phyloP scores from a whole-genome alignment of 345 rosid genomes.

The Sonneratia alba region DNA sequence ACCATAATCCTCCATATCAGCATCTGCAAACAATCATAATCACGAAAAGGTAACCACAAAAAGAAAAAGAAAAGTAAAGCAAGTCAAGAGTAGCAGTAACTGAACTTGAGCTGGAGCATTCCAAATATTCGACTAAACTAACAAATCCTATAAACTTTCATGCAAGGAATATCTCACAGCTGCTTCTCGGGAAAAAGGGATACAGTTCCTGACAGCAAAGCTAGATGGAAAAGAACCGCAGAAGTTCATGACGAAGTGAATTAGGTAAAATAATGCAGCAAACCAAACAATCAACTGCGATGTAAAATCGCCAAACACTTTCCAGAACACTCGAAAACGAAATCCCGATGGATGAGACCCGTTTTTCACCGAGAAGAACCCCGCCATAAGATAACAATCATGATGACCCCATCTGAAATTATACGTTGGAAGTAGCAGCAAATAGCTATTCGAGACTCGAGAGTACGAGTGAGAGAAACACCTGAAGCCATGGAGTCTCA shows the following conservation, averaged over 20 bases:
- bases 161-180: neutral
- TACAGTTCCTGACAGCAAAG: neutral
- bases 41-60: neutral
- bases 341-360: neutral
- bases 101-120: neutral
- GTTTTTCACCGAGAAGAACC: neutral
- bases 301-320: neutral
- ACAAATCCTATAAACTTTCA: neutral
- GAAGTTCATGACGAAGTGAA: neutral
- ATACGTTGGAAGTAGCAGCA: neutral
- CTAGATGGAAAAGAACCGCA: neutral
- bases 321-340: neutral
- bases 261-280: neutral
- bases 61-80: neutral
- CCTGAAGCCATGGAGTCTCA: constrained; percentile 14
- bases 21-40: constrained; percentile 43
- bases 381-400: too few relatives aligned
- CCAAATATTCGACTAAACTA: neutral
- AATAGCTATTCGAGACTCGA: too few relatives aligned
- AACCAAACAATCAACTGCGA: neutral
- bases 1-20: constrained; percentile 99
- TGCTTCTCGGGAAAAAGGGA: neutral
- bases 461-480: neutral
- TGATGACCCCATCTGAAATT: neutral
- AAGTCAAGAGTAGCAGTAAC: neutral